Conservation (phyloP, 1,139 yeast species). For the Debaryomyces fabryi region DNA sequence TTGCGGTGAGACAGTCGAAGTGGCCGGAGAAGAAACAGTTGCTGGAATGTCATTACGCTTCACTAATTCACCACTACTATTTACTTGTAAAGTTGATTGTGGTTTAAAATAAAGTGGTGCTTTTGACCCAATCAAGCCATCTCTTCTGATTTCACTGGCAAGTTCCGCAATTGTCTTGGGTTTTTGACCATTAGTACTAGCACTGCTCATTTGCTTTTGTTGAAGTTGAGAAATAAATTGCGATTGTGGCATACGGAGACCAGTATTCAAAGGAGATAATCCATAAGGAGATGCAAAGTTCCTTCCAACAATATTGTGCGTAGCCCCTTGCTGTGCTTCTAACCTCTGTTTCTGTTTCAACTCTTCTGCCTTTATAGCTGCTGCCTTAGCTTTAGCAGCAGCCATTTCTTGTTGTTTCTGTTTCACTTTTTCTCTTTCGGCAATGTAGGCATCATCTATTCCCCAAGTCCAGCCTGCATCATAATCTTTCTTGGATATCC, state of each 20-base stretch:
- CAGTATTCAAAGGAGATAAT: constrained; percentile 18
- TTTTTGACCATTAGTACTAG: constrained; percentile 24
- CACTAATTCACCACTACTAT: constrained; percentile 13
- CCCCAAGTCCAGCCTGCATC: constrained; percentile 86
- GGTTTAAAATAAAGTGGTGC: constrained; percentile 43
- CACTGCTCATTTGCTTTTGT: constrained; percentile 20
- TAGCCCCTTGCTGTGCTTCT: constrained; percentile 31
- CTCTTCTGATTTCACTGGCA: constrained; percentile 56
- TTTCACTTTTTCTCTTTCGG: constrained; percentile 77
- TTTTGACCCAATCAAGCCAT: constrained; percentile 30
- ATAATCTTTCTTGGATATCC: constrained; percentile 59
- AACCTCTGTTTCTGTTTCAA: constrained; percentile 44
- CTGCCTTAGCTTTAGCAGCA: constrained; percentile 59
- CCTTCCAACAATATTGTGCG: constrained; percentile 31
- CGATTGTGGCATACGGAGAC: constrained; percentile 24
- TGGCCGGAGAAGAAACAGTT: constrained; percentile 9
- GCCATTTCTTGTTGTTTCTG: constrained; percentile 68
- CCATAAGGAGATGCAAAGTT: constrained; percentile 31
- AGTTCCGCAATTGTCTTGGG: constrained; percentile 58
- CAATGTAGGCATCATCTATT: constrained; percentile 78
- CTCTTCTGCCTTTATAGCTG: constrained; percentile 56
- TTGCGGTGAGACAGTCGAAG: constrained; percentile 3
- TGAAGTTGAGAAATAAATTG: constrained; percentile 29
- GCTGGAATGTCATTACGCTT: constrained; percentile 12
- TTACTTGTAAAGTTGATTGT: constrained; percentile 16